Conservation (phyloP, 805 yeast genomes). For the Candida multigemmis region DNA sequence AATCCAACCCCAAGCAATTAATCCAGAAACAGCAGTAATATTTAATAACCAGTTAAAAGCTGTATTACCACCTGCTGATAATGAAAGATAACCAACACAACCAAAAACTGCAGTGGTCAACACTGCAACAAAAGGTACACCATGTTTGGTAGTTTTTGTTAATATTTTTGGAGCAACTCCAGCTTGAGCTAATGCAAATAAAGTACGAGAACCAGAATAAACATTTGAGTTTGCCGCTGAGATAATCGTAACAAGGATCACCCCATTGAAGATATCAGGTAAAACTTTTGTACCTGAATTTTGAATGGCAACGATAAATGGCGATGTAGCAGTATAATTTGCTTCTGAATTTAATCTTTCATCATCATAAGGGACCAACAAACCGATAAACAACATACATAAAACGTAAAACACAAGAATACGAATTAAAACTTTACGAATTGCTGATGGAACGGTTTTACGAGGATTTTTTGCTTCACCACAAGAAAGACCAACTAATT, state of each 20-base stretch:
- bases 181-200: conserved; percentile 56
- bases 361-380: conserved; percentile 63
- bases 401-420: conserved; percentile 57
- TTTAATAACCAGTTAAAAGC: conserved; percentile 69
- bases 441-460: conserved; percentile 63
- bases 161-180: conserved; percentile 50
- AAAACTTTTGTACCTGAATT: conserved; percentile 59
- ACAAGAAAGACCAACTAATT: conserved; percentile 64
- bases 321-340: conserved; percentile 44
- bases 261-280: conserved; percentile 67
- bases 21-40: conserved; percentile 71
- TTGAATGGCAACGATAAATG: conserved; percentile 63
- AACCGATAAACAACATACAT: conserved; percentile 59
- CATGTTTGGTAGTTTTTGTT: conserved; percentile 38
- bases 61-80: conserved; percentile 39
- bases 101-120: conserved; percentile 53
- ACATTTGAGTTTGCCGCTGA: conserved; percentile 78
- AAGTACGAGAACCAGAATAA: conserved; percentile 61
- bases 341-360: conserved; percentile 37
- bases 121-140: conserved; percentile 58
- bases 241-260: conserved; percentile 53
- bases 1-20: conserved; percentile 65
- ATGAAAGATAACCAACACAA: conserved; percentile 51
- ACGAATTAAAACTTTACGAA: conserved; percentile 59
- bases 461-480: conserved; percentile 69